A percentile compares a stretch with the other conserved stretches of the same genome.
Conservation (phyloP, 2,329 filamentous ascomycete genomes). For the Arachnomyces sp. region DNA sequence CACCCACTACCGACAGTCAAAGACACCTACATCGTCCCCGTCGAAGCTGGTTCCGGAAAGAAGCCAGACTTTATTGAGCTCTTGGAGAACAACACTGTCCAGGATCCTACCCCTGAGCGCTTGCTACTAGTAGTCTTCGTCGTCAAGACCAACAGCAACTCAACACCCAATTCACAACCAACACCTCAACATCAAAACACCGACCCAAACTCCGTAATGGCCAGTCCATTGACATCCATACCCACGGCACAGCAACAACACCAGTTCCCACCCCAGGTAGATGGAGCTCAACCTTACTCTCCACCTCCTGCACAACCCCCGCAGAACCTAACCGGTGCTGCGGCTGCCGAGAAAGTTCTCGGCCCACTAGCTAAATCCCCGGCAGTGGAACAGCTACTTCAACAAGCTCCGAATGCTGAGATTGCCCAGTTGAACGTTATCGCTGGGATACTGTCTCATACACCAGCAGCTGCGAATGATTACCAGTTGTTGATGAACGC, state of each 20-base stretch:
- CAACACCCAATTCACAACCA: slow-evolving; percentile 31
- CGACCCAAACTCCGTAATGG: slow-evolving; percentile 24
- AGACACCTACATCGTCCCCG: slow-evolving; percentile 84
- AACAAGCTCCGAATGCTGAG: slow-evolving; percentile 60
- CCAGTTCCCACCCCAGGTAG: slow-evolving; percentile 8
- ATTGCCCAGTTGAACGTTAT: slow-evolving; percentile 68
- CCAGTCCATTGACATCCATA: slow-evolving; percentile 24
- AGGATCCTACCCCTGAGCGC: slow-evolving; percentile 61
- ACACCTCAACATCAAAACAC: slow-evolving; percentile 31
- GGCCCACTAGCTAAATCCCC: slow-evolving; percentile 55
- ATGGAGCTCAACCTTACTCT: slow-evolving; percentile 9
- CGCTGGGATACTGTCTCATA: slow-evolving; percentile 56
- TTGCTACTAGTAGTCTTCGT: slow-evolving; percentile 80
- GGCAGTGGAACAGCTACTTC: slow-evolving; percentile 60
- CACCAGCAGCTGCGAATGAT: slow-evolving; percentile 58
- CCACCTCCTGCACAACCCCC: slow-evolving; percentile 16
- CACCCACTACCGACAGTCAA: slow-evolving; percentile 66
- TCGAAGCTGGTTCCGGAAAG: slow-evolving; percentile 58
- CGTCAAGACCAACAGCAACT: slow-evolving; percentile 52
- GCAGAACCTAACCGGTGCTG: slow-evolving; percentile 39
- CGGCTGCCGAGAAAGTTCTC: slow-evolving; percentile 54
- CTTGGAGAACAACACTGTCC: slow-evolving; percentile 74
- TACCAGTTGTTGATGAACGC: slow-evolving; percentile 35
- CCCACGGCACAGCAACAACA: slow-evolving; percentile 13
- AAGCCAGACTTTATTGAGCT: slow-evolving; percentile 83